These are phyloP conservation scores for Pezicula carpinea DNA, from an alignment of 2,329 filamentous ascomycete species.

Conservation along the genomic window DNA sequence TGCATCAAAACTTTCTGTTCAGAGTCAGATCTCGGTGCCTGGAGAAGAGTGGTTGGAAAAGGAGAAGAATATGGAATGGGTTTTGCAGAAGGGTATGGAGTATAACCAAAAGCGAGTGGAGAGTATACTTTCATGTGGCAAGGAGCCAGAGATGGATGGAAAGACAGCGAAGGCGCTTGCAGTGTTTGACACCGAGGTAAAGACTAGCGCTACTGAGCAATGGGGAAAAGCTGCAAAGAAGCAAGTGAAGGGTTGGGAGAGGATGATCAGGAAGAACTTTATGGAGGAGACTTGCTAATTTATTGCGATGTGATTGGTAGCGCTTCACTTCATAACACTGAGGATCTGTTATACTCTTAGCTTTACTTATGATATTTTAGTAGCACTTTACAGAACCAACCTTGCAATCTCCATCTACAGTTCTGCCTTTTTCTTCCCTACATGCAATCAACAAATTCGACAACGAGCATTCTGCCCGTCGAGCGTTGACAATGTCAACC, in stretches of 20 bases:
- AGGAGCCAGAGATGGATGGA: slow-evolving; percentile 7
- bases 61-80: background rate
- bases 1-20: background rate
- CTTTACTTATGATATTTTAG: no score
- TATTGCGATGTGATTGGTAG: no score
- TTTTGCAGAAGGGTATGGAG: background rate
- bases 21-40: background rate
- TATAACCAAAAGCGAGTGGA: background rate
- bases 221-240: slow-evolving; percentile 20
- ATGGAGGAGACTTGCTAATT: no score
- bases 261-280: slow-evolving; percentile 9
- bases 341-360: no score
- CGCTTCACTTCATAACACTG: no score
- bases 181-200: background rate
- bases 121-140: background rate
- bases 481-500: no score
- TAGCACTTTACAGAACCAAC: no score
- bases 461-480: no score
- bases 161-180: background rate
- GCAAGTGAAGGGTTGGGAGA: slow-evolving; percentile 17
- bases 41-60: background rate
- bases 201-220: background rate
- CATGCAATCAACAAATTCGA: no score
- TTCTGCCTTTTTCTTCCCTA: no score
- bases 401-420: no score